Evolutionary conservation across 441 rosid species (phyloP), one percentile per base, ranked within the genome.

Genomic region (Macaranga tanarius): DNA sequence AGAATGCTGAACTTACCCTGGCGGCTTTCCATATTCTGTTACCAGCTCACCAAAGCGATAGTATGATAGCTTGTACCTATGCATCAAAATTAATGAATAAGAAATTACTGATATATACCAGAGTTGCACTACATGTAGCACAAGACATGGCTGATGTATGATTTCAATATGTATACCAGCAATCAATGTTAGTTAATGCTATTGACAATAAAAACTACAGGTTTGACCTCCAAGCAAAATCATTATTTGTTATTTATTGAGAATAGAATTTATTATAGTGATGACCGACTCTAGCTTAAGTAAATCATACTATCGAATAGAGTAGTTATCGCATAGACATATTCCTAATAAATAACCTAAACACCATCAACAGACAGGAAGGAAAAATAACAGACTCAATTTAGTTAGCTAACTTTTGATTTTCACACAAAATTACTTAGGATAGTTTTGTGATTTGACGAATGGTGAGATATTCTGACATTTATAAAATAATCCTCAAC

Each of bases 51-150:
- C 97, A 58, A 95, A 95, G 52, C 98, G 92, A 84, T 95, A 92
- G 83, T 95, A 95, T 25, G 86, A 93, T 70, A 95, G 82, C 84
- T 95, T 95, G 86, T 92, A 95, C 98, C 99, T 95, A 76, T 66
- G 57, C 31, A 75, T 15, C 81, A 47, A 70, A 55, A 76, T 26
- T 65, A 20, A 45, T 2, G 67, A 51, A 61, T 66, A 72, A 63
- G 71, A 55, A 50, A 4, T 23, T 22, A 58, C 44, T 71, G 34
- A 52, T 3, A 1, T 7, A 47, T 22, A 44, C 57, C 20, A 66
- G 60, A 79, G 16, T n/a, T 13, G 17, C 28, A 61, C 15, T 42
- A 26, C 3, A 7, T 3, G 54, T 26, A 56, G 56, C n/a, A 38
- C 28, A 58, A 34, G 38, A 34, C 38, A 34, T 34, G 38, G 47